Conservation (phyloP, 2,329 filamentous ascomycete genomes). For the Aureobasidium sp. region DNA sequence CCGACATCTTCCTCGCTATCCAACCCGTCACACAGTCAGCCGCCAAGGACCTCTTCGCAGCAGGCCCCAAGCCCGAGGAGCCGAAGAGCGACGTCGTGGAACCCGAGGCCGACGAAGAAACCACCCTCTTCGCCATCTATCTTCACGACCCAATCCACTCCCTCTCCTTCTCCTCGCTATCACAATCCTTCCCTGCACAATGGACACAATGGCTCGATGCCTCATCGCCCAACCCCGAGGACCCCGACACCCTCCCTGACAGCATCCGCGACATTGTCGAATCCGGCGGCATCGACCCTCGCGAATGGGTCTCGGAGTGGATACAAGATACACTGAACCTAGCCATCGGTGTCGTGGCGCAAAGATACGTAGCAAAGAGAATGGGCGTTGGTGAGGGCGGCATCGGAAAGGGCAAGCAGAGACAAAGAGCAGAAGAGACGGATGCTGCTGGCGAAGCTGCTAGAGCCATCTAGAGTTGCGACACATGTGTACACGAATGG, state of each 20-base stretch:
- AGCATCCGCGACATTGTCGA: constrained; percentile 81
- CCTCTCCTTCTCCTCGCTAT: constrained; percentile 77
- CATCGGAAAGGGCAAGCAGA: constrained; percentile 50
- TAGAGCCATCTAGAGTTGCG: constrained; percentile 38
- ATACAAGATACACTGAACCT: constrained; percentile 79
- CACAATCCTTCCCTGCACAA: constrained; percentile 72
- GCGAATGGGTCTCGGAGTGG: constrained; percentile 98
- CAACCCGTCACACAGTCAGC: constrained; percentile 69
- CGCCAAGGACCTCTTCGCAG: constrained; percentile 60
- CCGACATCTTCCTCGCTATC: constrained; percentile 91
- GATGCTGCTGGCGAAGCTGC: constrained; percentile 54
- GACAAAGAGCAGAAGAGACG: constrained; percentile 48
- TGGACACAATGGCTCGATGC: constrained; percentile 93
- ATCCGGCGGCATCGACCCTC: constrained; percentile 70
- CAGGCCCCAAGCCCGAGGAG: constrained; percentile 33
- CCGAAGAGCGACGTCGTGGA: constrained; percentile 49
- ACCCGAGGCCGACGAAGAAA: constrained; percentile 49
- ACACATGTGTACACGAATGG: not conserved
- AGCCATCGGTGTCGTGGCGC: constrained; percentile 76
- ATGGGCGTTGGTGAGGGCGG: constrained; percentile 93
- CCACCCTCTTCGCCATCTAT: constrained; percentile 69
- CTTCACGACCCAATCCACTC: constrained; percentile 84
- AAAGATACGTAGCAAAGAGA: constrained; percentile 85
- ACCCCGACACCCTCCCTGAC: constrained; percentile 57
- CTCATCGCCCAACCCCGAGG: constrained; percentile 38